Evolutionary conservation across 75 land plant species (phyloP).

Genomic region (Adiantum capillusveneris): DNA sequence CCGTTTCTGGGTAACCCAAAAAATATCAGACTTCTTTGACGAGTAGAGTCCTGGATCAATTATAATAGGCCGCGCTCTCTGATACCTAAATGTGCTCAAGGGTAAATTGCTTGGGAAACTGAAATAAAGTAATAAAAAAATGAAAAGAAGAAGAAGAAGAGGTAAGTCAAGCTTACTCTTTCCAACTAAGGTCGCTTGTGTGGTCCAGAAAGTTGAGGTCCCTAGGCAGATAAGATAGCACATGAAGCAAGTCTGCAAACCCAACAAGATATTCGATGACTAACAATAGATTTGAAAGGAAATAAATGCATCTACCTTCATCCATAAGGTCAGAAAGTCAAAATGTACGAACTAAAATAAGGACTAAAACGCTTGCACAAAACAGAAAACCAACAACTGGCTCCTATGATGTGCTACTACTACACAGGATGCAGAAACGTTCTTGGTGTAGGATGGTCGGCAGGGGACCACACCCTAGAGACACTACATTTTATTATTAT

Average conservation of each 20-base stretch:
- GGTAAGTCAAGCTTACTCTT: slow-evolving; percentile 47
- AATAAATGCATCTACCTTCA: no score
- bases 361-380: no score
- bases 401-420: no score
- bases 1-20: slow-evolving; percentile 34
- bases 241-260: slow-evolving; percentile 68
- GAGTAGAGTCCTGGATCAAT: slow-evolving; percentile 53
- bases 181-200: slow-evolving; percentile 78
- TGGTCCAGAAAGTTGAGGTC: slow-evolving; percentile 76
- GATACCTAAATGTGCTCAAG: slow-evolving; percentile 11
- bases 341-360: no score
- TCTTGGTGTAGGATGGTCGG: no score
- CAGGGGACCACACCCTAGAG: no score
- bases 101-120: background rate
- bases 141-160: background rate
- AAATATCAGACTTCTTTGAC: slow-evolving; percentile 35
- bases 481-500: no score
- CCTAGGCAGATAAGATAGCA: slow-evolving; percentile 55
- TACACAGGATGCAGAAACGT: no score
- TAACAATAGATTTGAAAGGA: no score
- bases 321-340: no score
- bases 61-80: slow-evolving; percentile 49
- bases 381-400: no score
- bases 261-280: no score
- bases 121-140: background rate